Conservation (phyloP, 2,329 filamentous ascomycete species). For the Alternaria burnsii region DNA sequence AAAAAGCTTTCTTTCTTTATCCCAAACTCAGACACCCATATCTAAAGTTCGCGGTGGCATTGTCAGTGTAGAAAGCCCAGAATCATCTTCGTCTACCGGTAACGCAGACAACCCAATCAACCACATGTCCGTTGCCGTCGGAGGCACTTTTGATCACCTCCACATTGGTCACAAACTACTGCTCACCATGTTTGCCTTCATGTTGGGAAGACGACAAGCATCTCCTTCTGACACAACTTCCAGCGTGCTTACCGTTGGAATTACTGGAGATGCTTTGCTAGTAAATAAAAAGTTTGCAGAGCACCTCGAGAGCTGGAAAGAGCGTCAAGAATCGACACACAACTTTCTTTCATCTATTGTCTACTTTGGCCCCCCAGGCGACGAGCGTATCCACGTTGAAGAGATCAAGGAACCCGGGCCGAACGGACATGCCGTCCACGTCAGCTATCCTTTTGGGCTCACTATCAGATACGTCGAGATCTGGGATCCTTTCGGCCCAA, state of each 20-base stretch:
- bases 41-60: constrained; percentile 48
- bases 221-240: constrained; percentile 28
- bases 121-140: constrained; percentile 76
- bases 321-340: constrained; percentile 73
- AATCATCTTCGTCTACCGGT: constrained; percentile 6
- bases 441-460: constrained; percentile 69
- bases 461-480: constrained; percentile 83
- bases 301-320: constrained; percentile 80
- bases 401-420: constrained; percentile 57
- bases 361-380: constrained; percentile 63
- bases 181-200: constrained; percentile 82
- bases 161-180: constrained; percentile 97
- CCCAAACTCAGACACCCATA: constrained; percentile 38
- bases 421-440: constrained; percentile 64
- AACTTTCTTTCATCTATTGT: constrained; percentile 72
- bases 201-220: constrained; percentile 59
- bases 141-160: constrained; percentile 95
- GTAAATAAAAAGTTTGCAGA: constrained; percentile 88
- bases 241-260: constrained; percentile 77
- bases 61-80: constrained; percentile 32
- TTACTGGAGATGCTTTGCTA: constrained; percentile 87
- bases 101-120: constrained; percentile 26
- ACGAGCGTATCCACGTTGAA: constrained; percentile 53
- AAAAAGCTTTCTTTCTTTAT: constrained; percentile 52
- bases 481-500: constrained; percentile 88